phyloP scores from a whole-genome alignment of 1,284 basidiomycete genomes.

The Stereum hirsutum region DNA sequence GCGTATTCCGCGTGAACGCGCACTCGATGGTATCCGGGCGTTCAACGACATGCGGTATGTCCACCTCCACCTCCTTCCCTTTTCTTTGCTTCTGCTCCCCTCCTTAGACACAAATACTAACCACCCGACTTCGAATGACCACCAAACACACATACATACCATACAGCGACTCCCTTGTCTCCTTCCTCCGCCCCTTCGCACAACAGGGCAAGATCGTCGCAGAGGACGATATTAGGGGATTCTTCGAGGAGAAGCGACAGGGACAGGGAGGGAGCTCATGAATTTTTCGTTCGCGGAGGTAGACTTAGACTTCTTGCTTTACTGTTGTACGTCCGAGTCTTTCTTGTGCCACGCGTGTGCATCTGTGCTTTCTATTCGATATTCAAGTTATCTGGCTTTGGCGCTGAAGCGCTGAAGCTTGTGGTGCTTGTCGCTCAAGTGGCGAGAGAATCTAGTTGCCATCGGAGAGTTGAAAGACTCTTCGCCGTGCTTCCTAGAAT shows the following conservation, averaged over 20 bases:
- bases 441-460: no score
- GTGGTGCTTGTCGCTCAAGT: no score
- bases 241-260: slow-evolving; percentile 41
- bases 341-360: no score
- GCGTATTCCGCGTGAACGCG: slow-evolving; percentile 61
- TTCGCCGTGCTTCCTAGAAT: no score
- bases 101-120: not conserved
- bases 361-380: no score
- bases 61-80: not conserved
- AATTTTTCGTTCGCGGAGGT: no score
- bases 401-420: no score
- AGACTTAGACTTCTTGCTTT: not conserved
- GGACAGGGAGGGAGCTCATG: no score
- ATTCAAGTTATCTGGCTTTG: no score
- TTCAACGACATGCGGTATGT: slow-evolving; percentile 72
- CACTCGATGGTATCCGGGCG: slow-evolving; percentile 71
- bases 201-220: slow-evolving; percentile 68
- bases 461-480: no score
- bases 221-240: slow-evolving; percentile 59
- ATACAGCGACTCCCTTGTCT: slow-evolving; percentile 60
- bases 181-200: slow-evolving; percentile 70
- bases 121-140: not conserved
- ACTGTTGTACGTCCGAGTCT: not conserved
- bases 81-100: not conserved
- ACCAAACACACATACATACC: no score